These are phyloP conservation scores for Thozetella sp. DNA, from an alignment of 495 filamentous ascomycete species.

Conservation along the genomic window DNA sequence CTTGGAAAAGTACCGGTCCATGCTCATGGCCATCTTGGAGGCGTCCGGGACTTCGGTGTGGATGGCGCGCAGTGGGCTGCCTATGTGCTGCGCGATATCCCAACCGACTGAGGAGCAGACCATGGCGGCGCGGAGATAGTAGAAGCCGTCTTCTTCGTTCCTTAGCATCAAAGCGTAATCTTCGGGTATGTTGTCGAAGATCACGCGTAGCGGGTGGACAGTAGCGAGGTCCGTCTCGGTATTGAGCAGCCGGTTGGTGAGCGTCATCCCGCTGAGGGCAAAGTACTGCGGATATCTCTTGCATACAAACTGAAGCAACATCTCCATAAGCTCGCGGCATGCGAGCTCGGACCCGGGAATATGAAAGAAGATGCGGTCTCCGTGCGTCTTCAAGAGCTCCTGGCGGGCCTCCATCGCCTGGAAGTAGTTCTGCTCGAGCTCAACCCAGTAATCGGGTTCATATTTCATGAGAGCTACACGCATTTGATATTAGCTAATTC, in stretches of 20 bases:
- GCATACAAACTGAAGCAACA: conserved; percentile 77
- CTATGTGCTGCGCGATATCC: conserved; percentile 78
- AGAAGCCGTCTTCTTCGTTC: conserved; percentile 70
- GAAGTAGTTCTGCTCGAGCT: conserved; percentile 79
- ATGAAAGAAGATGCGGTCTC: conserved; percentile 63
- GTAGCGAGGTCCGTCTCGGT: conserved; percentile 62
- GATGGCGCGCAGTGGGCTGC: conserved; percentile 71
- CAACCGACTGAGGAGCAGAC: conserved; percentile 83
- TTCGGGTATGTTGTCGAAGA: conserved; percentile 85
- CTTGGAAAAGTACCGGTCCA: conserved; percentile 90
- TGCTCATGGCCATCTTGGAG: conserved; percentile 86
- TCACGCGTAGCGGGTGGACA: conserved; percentile 69
- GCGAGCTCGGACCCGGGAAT: conserved; percentile 81
- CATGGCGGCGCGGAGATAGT: conserved; percentile 76
- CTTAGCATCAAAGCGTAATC: conserved; percentile 84
- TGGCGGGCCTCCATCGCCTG: conserved; percentile 72
- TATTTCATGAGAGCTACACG: conserved; percentile 72
- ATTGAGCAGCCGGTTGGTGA: conserved; percentile 73
- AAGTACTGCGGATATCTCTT: conserved; percentile 84
- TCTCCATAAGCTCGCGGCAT: conserved; percentile 91
- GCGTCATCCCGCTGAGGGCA: conserved; percentile 58
- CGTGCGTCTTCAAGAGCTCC: conserved; percentile 65
- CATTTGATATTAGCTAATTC: conserved; percentile 7
- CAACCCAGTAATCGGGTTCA: conserved; percentile 89
- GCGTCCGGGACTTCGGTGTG: conserved; percentile 82